Evolutionary conservation across 805 yeast species (phyloP).

Genomic region (Metschnikowia chrysomelidarum): DNA sequence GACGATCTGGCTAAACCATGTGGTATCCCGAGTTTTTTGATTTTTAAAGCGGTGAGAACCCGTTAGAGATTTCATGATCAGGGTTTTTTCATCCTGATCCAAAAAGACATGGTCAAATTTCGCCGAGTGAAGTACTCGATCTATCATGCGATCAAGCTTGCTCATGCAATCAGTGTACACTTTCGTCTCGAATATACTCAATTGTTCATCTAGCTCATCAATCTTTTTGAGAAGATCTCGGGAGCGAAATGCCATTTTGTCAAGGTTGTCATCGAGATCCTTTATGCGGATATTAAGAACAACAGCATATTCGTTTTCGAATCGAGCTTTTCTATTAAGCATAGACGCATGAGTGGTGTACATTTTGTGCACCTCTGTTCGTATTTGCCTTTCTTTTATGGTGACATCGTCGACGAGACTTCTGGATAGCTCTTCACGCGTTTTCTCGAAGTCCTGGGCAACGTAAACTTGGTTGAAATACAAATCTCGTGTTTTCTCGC

Average conservation of each 20-base stretch:
- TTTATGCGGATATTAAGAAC: slow-evolving; percentile 29
- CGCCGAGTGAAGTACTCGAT: slow-evolving; percentile 27
- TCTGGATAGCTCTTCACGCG: background rate
- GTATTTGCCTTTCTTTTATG: slow-evolving; percentile 9
- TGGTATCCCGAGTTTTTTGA: slow-evolving; percentile 6
- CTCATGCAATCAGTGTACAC: slow-evolving; percentile 27
- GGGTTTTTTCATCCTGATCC: slow-evolving; percentile 28
- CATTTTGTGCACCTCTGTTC: slow-evolving; percentile 31
- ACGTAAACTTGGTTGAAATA: slow-evolving; percentile 6
- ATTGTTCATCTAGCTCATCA: slow-evolving; percentile 39
- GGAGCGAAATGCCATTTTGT: slow-evolving; percentile 39
- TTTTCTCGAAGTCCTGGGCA: slow-evolving; percentile 4
- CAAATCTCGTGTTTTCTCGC: slow-evolving; percentile 11
- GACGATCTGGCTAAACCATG: slow-evolving; percentile 15
- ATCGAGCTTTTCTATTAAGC: slow-evolving; percentile 21
- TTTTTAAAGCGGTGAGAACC: slow-evolving; percentile 19
- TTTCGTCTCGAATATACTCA: slow-evolving; percentile 27
- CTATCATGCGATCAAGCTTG: slow-evolving; percentile 27
- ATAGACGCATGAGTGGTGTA: slow-evolving; percentile 28
- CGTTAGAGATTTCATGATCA: slow-evolving; percentile 27
- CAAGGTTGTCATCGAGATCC: slow-evolving; percentile 34
- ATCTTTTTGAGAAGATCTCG: slow-evolving; percentile 40
- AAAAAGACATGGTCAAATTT: slow-evolving; percentile 32
- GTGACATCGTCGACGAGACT: background rate
- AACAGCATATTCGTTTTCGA: slow-evolving; percentile 30